Evolutionary conservation across 2,329 filamentous ascomycete genomes (phyloP).

Genomic region (Bipolaris cookei): DNA sequence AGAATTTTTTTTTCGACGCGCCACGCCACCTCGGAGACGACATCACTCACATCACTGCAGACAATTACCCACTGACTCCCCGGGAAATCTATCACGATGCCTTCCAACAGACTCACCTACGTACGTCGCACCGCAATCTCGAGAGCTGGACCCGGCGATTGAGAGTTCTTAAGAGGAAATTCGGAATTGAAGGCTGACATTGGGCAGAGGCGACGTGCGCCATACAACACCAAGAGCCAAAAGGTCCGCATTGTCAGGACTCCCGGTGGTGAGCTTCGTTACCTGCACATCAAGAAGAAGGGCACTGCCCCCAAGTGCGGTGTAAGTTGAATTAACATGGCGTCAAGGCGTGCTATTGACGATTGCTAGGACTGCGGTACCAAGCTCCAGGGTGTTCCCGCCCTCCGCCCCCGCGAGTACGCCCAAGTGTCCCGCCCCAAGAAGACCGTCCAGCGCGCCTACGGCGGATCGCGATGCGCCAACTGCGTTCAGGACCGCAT

Average conservation of each 20-base stretch:
- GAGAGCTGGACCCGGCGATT: constrained; percentile 15
- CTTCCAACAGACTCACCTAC: constrained; percentile 62
- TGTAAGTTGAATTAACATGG: constrained; percentile 38
- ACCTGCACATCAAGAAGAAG: constrained; percentile 99
- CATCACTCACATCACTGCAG: constrained; percentile 38
- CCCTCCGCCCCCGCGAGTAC: constrained; percentile 98
- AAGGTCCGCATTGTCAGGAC: constrained; percentile 79
- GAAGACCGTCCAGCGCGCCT: constrained; percentile 99
- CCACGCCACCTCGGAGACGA: constrained; percentile 11
- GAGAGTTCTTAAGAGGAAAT: constrained; percentile 9
- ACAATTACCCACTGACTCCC: constrained; percentile 42
- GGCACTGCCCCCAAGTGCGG: constrained; percentile 94
- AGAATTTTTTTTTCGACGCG: constrained; percentile 13
- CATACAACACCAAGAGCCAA: constrained; percentile 98
- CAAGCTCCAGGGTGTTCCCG: constrained; percentile 97
- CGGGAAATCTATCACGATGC: constrained; percentile 57
- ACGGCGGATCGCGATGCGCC: constrained; percentile 95
- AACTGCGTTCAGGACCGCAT: constrained; percentile 99
- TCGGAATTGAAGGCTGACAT: constrained; percentile 37
- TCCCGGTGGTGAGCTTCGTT: constrained; percentile 91
- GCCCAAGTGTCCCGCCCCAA: constrained; percentile 95
- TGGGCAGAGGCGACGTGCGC: constrained; percentile 61
- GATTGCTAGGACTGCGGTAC: constrained; percentile 85
- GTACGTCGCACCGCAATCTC: constrained; percentile 51
- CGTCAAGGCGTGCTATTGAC: constrained; percentile 20